Evolutionary conservation across 2,329 filamentous ascomycete genomes (phyloP).

Genomic region (Colletotrichum orchidophilum): DNA sequence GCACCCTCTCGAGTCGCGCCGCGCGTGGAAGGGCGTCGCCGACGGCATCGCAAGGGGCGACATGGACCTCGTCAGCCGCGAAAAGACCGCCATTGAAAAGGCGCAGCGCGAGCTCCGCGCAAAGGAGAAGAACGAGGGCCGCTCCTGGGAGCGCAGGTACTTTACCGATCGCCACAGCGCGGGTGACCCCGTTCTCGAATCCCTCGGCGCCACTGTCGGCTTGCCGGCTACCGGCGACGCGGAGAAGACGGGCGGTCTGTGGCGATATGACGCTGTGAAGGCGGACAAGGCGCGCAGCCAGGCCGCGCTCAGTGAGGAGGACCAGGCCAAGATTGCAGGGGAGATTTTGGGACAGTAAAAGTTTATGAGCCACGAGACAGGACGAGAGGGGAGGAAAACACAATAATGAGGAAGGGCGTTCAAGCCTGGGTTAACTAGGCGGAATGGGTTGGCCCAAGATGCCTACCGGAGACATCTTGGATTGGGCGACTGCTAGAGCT

Average conservation of each 20-base stretch:
- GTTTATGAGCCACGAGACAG: neutral
- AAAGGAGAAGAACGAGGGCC: slow-evolving; percentile 78
- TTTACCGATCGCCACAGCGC: slow-evolving; percentile 67
- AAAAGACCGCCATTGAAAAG: slow-evolving; percentile 92
- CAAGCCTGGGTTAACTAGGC: neutral
- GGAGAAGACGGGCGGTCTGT: slow-evolving; percentile 69
- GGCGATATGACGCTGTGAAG: slow-evolving; percentile 65
- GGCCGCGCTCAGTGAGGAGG: slow-evolving; percentile 50
- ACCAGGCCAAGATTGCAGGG: slow-evolving; percentile 63
- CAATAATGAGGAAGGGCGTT: neutral
- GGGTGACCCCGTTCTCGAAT: slow-evolving; percentile 54
- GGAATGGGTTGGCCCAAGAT: neutral
- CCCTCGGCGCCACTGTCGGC: slow-evolving; percentile 56
- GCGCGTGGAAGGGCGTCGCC: slow-evolving; percentile 89
- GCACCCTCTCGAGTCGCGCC: slow-evolving; percentile 86
- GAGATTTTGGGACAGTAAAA: slow-evolving; percentile 46
- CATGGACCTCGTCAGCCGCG: slow-evolving; percentile 79
- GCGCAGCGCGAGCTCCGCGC: slow-evolving; percentile 80
- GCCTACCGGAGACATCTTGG: neutral
- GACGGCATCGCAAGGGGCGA: slow-evolving; percentile 82
- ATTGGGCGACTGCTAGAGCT: slow-evolving; percentile 7
- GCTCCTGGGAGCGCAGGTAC: slow-evolving; percentile 84
- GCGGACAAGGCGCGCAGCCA: slow-evolving; percentile 72
- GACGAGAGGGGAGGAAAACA: neutral
- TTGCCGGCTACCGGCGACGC: slow-evolving; percentile 61